Base-by-base conservation (phyloP, 2,329 filamentous ascomycete genomes). In the Aspergillus luchuensis region DNA sequence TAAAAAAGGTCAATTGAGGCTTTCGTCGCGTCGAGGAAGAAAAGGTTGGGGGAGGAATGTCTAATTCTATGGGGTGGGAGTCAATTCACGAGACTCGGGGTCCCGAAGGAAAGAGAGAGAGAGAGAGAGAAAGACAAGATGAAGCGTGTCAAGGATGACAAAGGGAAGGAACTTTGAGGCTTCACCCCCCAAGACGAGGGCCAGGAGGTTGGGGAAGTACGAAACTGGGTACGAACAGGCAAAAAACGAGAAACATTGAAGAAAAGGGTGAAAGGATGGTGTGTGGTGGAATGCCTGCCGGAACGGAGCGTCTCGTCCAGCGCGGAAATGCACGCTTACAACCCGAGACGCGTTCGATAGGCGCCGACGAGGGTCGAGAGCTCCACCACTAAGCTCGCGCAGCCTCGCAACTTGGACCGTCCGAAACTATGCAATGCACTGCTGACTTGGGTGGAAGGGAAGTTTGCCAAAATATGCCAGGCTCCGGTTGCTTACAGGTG, bases 251-350 rank as follows among this genome's bases (percentile, higher is more conserved):
- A 63, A 63, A 57, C 60, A 67, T 59, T 62, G 43, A 57, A 61
- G 65, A 67, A 69, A 70, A 67, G 60, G 63, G 63, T 61, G 65
- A 65, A 57, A 65, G 58, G 60, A 59, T 57, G 60, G 64, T 71
- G 70, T 69, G 72, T 69, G 69, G 71, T 73, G 71, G 72, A 74
- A 74, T 74, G 71, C 63, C 65, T 63, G 57, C 65, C 71, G 69
- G 69, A 71, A 65, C 69, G 70, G 69, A 70, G 68, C 63, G 72
- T 72, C 71, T 73, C 61, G 67, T 71, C 70, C 71, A 72, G 67
- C 72, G 73, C 72, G 73, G 72, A 74, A 74, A 74, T 73, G 73
- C 73, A 75, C 73, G 73, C 72, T 74, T 75, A 71, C 72, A 74
- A 61, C 58, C 72, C 68, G 71, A 75, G 73, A 76, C 73, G 73